These are phyloP conservation scores for Cladosporium sp. DNA, from an alignment of 2,329 filamentous ascomycete genomes.

Conservation along the genomic window DNA sequence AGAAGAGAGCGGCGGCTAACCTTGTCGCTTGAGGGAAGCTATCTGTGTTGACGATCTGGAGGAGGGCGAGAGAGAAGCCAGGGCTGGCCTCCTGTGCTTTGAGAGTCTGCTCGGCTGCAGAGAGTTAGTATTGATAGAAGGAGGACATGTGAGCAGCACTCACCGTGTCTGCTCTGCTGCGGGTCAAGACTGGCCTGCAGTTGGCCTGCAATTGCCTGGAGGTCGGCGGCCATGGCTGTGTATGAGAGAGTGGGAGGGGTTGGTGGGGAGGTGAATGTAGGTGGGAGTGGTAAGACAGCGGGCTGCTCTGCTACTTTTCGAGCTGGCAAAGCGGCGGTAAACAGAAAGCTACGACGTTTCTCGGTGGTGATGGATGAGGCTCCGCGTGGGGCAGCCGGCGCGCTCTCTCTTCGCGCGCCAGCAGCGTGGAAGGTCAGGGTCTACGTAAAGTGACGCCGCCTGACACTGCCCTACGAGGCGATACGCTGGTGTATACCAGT, in stretches of 20 bases:
- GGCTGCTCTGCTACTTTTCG: slow-evolving; percentile 2
- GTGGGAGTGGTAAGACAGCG: background rate
- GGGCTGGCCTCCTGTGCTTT: slow-evolving; percentile 76
- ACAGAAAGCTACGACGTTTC: slow-evolving; percentile 11
- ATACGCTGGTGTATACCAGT: background rate
- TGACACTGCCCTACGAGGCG: background rate
- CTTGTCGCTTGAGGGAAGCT: slow-evolving; percentile 71
- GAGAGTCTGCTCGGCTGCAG: slow-evolving; percentile 73
- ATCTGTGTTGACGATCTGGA: slow-evolving; percentile 82
- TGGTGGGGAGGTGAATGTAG: background rate
- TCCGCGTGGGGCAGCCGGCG: background rate
- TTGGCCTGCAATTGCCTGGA: slow-evolving; percentile 69
- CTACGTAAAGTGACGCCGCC: background rate
- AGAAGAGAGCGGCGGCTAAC: slow-evolving; percentile 83
- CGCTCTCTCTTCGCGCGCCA: background rate
- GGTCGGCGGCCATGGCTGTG: slow-evolving; percentile 55
- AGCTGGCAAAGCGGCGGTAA: slow-evolving; percentile 6
- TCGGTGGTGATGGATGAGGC: background rate
- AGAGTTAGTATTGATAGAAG: slow-evolving; percentile 1
- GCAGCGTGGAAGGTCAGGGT: background rate
- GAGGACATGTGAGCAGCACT: slow-evolving; percentile 21
- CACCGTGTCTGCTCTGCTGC: slow-evolving; percentile 83
- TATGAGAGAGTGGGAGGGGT: background rate
- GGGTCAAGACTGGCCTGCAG: slow-evolving; percentile 89
- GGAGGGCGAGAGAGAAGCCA: slow-evolving; percentile 77